Base-by-base conservation (phyloP, 352 stramenopile species). In the Elongisporangium prolatum region DNA sequence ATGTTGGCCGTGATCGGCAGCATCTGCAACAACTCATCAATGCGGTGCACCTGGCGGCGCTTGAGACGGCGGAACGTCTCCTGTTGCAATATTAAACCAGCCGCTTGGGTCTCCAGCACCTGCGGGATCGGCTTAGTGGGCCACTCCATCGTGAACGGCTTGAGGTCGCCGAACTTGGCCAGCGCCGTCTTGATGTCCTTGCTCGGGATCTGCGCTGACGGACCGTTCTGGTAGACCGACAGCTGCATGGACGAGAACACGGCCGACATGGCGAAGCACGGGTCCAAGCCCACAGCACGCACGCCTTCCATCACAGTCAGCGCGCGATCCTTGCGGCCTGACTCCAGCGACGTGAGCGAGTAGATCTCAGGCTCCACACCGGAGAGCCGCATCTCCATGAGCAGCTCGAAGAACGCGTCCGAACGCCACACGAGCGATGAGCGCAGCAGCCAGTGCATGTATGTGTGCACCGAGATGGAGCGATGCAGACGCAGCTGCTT, bases 221-320 rank as follows among this genome's bases (percentile, higher is more conserved):
- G 82, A 24, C 80, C 80, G 51, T 92, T 92, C 38, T 65, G 66
- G 59, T 92, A 92, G 8, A 92, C 76, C 8, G 69, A 77, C 24
- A 67, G 75, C 53, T 91, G 80, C 76, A 93, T 92, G 4, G 81
- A 91, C 51, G 83, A 87, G 59, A 83, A 93, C 10, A 94, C 83
- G 14, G 80, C 86, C 37, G 82, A 89, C 85, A 94, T 94, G 17
- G 83, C 82, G 61, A 93, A 94, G 64, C 85, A 94, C 54, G 85
- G 83, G 56, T 94, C 85, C 28, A 94, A 57, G 4, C 85, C 85
- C 20, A 94, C 85, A 0, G 85, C 85, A 18, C 85, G 82, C 25
- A 94, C 85, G 21, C 85, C 85, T 64, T 94, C 85, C 85, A 94
- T 94, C n/a, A 94, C 85, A 0, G 85, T 94, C 65, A 94, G 54